These are phyloP conservation scores for Margaritispora aquatica DNA, from an alignment of 495 filamentous ascomycete species.

Conservation along the genomic window DNA sequence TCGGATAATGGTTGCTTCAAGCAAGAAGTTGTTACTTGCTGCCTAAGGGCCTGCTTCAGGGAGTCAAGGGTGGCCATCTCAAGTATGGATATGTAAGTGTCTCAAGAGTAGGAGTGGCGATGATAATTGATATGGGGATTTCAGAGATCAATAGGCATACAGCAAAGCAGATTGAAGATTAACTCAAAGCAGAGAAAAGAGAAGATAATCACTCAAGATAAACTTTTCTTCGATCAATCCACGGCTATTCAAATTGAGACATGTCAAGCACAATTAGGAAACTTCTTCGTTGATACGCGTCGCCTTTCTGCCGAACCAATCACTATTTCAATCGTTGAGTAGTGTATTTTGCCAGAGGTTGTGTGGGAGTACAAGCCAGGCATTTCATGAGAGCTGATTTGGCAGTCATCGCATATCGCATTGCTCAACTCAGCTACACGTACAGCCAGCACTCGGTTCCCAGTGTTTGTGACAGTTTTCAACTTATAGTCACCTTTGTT, in stretches of 20 bases:
- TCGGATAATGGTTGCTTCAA: slow-evolving; percentile 43
- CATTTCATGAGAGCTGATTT: too few species aligned
- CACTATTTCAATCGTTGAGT: not conserved
- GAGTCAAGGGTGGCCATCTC: slow-evolving; percentile 47
- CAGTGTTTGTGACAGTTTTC: too few species aligned
- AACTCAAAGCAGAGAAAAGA: slow-evolving; percentile 5
- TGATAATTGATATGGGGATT: slow-evolving; percentile 19
- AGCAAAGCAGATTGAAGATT: slow-evolving; percentile 2
- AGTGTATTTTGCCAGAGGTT: not conserved
- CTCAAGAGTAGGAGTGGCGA: slow-evolving; percentile 19
- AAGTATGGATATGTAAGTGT: slow-evolving; percentile 12
- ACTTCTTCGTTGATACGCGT: not conserved
- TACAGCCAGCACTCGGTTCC: too few species aligned
- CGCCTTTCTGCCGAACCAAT: not conserved
- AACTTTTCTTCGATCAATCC: not conserved
- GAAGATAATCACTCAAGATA: slow-evolving; percentile 2
- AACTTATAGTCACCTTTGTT: too few species aligned
- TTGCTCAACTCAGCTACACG: too few species aligned
- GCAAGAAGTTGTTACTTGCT: slow-evolving; percentile 30
- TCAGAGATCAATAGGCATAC: slow-evolving; percentile 6
- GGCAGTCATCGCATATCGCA: too few species aligned
- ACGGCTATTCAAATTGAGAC: not conserved
- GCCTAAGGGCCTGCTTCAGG: slow-evolving; percentile 43
- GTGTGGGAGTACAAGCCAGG: not conserved
- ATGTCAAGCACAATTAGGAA: not conserved